Conservation (phyloP, 345 rosid genomes). For the Gossypium arboreum region DNA sequence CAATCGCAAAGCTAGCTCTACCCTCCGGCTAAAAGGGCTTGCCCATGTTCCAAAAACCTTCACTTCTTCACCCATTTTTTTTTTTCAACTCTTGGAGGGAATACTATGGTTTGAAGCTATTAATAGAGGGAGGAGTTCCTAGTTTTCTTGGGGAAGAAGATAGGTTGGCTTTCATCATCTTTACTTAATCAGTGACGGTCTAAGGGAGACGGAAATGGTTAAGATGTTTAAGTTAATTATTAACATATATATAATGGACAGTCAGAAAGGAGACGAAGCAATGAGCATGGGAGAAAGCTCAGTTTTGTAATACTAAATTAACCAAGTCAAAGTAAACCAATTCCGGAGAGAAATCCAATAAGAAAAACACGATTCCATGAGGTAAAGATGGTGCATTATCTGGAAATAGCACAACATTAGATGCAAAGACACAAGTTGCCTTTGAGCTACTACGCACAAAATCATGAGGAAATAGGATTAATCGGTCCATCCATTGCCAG, state of each 20-base stretch:
- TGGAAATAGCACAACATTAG: too few species aligned
- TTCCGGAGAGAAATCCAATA: too few species aligned
- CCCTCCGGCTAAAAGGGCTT: background rate
- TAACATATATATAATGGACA: background rate
- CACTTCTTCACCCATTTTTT: conserved; percentile 4
- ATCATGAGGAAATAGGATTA: background rate
- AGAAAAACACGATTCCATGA: too few species aligned
- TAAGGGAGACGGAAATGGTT: background rate
- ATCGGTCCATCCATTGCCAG: background rate
- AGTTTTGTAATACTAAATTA: background rate
- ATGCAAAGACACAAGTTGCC: too few species aligned
- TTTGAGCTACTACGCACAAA: too few species aligned
- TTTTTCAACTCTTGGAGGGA: background rate
- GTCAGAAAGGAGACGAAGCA: background rate
- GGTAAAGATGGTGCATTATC: too few species aligned
- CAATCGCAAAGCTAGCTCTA: conserved; percentile 7
- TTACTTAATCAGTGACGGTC: background rate
- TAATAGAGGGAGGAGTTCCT: background rate
- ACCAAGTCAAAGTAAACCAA: too few species aligned
- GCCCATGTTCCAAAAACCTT: conserved; percentile 5
- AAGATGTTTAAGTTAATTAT: background rate
- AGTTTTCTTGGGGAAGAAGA: conserved; percentile 1
- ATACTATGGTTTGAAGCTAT: background rate
- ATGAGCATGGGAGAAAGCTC: background rate
- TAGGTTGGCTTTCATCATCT: background rate